Percentiles rank a stretch among this genome's conserved stretches.
phyloP scores from a whole-genome alignment of 176 grass and related monocot genomes.

The barley (Hordeum vulgare) region MorexV3_pseudomolecules_assembly NC_058519.1:472581133-472581632 shows the following conservation, averaged over 20 bases:
- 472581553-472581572: neutral
- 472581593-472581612: too few relatives aligned
- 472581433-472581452: constrained; percentile 18
- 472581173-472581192: neutral
- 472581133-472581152: neutral
- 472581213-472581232: constrained; percentile 16
- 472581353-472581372: constrained; percentile 80
- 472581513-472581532: neutral
- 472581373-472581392: constrained; percentile 94
- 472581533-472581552: neutral
- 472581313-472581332: constrained; percentile 52
- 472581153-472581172: neutral
- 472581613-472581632: too few relatives aligned
- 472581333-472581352: constrained; percentile 62
- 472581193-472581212: neutral
- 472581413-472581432: constrained; percentile 3
- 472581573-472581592: neutral
- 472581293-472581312: constrained; percentile 67
- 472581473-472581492: neutral
- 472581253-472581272: constrained; percentile 98
- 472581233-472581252: constrained; percentile 97
- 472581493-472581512: constrained; percentile 3
- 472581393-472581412: constrained; percentile 59
- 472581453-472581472: neutral
- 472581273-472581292: constrained; percentile 79